phyloP scores from a whole-genome alignment of 2,329 filamentous ascomycete genomes.

The Colletotrichum sojae region DNA sequence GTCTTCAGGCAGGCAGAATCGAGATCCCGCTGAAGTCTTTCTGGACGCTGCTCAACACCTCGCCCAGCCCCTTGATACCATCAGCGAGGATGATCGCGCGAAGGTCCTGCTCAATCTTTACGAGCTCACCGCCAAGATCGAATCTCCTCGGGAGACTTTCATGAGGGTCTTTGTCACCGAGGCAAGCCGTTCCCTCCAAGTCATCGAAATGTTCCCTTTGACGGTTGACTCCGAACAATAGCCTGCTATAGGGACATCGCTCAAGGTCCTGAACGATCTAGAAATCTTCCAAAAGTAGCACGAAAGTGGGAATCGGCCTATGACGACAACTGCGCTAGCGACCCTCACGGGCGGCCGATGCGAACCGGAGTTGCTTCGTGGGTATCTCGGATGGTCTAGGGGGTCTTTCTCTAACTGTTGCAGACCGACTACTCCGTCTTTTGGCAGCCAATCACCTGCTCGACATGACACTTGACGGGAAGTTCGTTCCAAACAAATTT shows the following conservation, averaged over 20 bases:
- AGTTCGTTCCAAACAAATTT: not conserved
- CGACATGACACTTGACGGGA: not conserved
- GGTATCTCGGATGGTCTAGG: not conserved
- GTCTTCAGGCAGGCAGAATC: too few species aligned
- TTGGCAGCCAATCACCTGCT: slow-evolving; percentile 11
- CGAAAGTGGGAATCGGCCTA: not conserved
- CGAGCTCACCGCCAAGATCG: slow-evolving; percentile 6
- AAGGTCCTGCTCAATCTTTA: slow-evolving; percentile 11
- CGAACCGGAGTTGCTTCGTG: slow-evolving; percentile 17
- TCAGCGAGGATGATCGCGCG: slow-evolving; percentile 5
- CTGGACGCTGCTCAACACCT: too few species aligned
- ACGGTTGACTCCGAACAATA: not conserved
- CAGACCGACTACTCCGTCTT: slow-evolving; percentile 18
- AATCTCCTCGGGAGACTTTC: slow-evolving; percentile 28
- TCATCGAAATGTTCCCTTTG: not conserved
- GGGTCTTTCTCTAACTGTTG: not conserved
- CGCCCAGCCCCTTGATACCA: not conserved
- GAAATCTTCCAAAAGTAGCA: slow-evolving; percentile 11
- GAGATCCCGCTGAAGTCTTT: too few species aligned
- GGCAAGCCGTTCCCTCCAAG: not conserved
- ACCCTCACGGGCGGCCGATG: not conserved
- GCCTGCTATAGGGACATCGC: not conserved
- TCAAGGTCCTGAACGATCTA: slow-evolving; percentile 2
- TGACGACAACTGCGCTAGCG: slow-evolving; percentile 6
- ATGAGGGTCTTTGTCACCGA: slow-evolving; percentile 4